Percentiles rank a stretch among this genome's conserved stretches.
Evolutionary conservation across 208 protist genomes (phyloP).

Genomic region (Leishmania aethiopica): DNA sequence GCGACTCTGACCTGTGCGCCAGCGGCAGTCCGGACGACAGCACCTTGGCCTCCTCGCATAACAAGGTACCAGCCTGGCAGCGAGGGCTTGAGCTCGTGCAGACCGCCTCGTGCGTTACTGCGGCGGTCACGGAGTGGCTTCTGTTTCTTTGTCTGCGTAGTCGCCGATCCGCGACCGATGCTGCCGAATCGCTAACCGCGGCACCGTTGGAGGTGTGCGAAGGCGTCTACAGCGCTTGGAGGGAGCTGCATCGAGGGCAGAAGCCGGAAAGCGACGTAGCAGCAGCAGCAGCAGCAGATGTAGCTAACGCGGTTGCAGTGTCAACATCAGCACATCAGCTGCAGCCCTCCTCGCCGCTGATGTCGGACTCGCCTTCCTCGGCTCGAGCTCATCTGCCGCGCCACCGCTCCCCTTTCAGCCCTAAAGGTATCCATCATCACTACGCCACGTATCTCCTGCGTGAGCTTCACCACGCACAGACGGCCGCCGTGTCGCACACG

Average conservation of each 20-base stretch:
- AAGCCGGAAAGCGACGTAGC: too few species aligned
- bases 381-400: not conserved
- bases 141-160: slow-evolving; percentile 25
- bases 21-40: not conserved
- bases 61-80: slow-evolving; percentile 12
- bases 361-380: not conserved
- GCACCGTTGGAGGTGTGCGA: slow-evolving; percentile 28
- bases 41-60: not conserved
- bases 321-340: not conserved
- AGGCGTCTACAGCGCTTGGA: slow-evolving; percentile 25
- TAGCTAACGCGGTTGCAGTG: not conserved
- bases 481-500: not conserved
- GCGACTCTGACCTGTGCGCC: not conserved
- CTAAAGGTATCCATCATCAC: slow-evolving; percentile 23
- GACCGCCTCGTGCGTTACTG: not conserved
- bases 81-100: slow-evolving; percentile 12
- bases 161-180: not conserved
- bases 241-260: slow-evolving; percentile 1
- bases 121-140: slow-evolving; percentile 16
- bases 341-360: not conserved
- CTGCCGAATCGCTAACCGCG: not conserved
- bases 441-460: slow-evolving; percentile 10
- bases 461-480: not conserved
- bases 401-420: slow-evolving; percentile 9
- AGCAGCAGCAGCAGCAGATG: not conserved